Conservation (phyloP, 108 stramenopile species). For the Cyclotella sp. region DNA sequence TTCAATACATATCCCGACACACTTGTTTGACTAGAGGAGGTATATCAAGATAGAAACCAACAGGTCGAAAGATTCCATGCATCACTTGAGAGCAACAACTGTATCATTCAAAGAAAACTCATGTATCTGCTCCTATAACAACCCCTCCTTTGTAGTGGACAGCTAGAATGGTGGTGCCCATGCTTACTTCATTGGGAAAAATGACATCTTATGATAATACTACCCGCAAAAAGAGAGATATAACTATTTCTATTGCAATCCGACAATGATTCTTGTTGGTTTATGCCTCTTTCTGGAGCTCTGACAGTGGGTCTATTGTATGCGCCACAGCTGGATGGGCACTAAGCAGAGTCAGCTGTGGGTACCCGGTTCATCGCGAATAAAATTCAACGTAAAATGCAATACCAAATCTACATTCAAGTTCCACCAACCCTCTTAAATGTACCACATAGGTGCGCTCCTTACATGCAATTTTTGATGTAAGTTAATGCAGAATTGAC, state of each 20-base stretch:
- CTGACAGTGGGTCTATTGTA: too few species aligned
- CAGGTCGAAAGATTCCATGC: not conserved
- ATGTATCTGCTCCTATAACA: constrained; percentile 75
- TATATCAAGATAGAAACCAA: not conserved
- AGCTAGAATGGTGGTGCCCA: constrained; percentile 85
- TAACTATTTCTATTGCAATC: not conserved
- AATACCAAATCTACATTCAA: too few species aligned
- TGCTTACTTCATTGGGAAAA: constrained; percentile 52
- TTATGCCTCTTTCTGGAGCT: not conserved
- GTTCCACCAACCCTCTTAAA: too few species aligned
- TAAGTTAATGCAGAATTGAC: too few species aligned
- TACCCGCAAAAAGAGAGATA: constrained; percentile 1
- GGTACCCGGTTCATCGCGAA: too few species aligned
- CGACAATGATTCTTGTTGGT: not conserved
- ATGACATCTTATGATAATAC: constrained; percentile 9
- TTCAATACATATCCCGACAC: constrained; percentile 76
- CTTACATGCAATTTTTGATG: too few species aligned
- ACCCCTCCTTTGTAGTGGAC: constrained; percentile 70
- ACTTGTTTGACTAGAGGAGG: constrained; percentile 52
- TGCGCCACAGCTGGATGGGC: too few species aligned
- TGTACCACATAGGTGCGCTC: too few species aligned
- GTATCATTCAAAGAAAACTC: not conserved
- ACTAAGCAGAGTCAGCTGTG: too few species aligned
- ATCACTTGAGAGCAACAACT: too few species aligned
- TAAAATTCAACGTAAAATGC: too few species aligned